A percentile compares a stretch with the other conserved stretches of the same genome.
Evolutionary conservation across 768 basidiomycete genomes (phyloP).

Genomic region (Termitomyces sp.): DNA sequence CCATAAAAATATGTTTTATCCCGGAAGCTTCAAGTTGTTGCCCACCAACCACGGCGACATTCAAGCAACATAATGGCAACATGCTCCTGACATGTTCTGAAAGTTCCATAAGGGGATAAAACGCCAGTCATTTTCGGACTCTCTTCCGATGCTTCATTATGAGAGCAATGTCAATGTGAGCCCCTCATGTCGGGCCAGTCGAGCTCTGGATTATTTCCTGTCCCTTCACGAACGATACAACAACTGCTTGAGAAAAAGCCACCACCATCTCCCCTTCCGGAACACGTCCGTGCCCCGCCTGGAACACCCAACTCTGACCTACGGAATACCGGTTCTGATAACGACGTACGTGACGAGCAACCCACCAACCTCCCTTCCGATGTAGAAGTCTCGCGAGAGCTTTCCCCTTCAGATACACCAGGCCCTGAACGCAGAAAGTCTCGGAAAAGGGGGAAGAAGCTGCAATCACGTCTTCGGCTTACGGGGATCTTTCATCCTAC

Average conservation of each 20-base stretch:
- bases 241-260: constrained; percentile 5
- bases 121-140: too few species aligned
- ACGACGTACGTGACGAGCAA: neutral
- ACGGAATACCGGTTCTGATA: constrained; percentile 3
- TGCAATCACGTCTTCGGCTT: neutral
- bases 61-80: neutral
- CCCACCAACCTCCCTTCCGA: neutral
- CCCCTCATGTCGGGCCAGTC: neutral
- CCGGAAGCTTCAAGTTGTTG: too few species aligned
- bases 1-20: too few species aligned
- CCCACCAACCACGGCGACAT: too few species aligned
- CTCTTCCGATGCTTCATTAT: too few species aligned
- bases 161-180: neutral
- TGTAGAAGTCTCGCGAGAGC: neutral
- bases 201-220: constrained; percentile 1
- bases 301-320: constrained; percentile 12
- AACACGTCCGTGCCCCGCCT: constrained; percentile 11
- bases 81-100: neutral
- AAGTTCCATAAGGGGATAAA: too few species aligned
- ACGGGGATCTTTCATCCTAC: constrained; percentile 7
- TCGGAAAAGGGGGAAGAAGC: constrained; percentile 8
- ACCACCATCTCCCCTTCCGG: constrained; percentile 9
- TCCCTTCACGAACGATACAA: constrained; percentile 1
- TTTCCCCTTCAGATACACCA: neutral
- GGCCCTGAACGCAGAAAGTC: neutral